A percentile compares a stretch with the other conserved stretches of the same genome.
These are phyloP conservation scores for Nigrospora sphaerica DNA, from an alignment of 2,329 filamentous ascomycete species.

Conservation along the genomic window DNA sequence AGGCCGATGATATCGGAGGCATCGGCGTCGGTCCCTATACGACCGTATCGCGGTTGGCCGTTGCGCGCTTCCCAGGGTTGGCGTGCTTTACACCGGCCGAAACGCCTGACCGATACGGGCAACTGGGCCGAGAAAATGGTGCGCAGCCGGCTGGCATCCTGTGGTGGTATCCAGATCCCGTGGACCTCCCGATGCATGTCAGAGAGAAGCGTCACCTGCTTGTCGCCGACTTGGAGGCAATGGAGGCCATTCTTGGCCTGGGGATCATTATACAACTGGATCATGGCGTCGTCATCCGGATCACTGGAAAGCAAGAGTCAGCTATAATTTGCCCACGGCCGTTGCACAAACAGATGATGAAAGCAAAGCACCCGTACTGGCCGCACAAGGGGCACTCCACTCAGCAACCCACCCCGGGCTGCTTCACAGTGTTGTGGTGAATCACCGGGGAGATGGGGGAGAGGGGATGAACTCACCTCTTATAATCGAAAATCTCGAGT, in stretches of 20 bases:
- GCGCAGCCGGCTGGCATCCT: conserved; percentile 31
- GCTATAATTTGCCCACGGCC: no score
- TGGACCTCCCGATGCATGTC: conserved; percentile 38
- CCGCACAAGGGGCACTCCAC: no score
- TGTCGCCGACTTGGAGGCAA: conserved; percentile 35
- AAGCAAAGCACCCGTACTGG: no score
- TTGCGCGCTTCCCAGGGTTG: conserved; percentile 38
- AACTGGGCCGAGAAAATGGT: conserved; percentile 50
- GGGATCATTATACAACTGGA: conserved; percentile 37
- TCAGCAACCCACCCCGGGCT: no score
- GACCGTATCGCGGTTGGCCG: conserved; percentile 30
- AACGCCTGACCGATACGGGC: conserved; percentile 47
- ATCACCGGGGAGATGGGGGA: no score
- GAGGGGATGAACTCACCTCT: conserved; percentile 8
- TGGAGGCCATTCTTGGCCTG: conserved; percentile 35
- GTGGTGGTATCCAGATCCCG: conserved; percentile 44
- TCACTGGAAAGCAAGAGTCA: conserved; percentile 7
- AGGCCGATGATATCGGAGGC: conserved; percentile 54
- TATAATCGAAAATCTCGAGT: conserved; percentile 45
- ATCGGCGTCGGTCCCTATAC: conserved; percentile 32
- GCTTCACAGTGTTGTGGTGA: no score
- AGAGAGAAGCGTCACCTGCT: conserved; percentile 38
- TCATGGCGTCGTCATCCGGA: conserved; percentile 27
- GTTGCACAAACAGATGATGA: no score
- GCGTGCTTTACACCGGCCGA: conserved; percentile 46